These are phyloP conservation scores for Aristolochia fimbriata DNA, from an alignment of 164 flowering plant species.

Conservation along the genomic window DNA sequence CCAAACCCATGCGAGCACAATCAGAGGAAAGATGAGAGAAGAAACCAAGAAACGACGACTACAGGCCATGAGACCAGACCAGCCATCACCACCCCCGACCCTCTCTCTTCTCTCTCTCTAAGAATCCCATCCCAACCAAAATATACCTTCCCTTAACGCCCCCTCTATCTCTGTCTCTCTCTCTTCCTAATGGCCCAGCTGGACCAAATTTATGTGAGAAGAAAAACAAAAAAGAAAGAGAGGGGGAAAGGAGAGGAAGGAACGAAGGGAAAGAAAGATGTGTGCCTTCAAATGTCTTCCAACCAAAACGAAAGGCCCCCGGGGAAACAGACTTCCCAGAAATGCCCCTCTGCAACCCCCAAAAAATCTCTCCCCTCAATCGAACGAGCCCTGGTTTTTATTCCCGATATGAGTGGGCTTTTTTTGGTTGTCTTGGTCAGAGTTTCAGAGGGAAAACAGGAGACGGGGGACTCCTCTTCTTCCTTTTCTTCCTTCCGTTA, in stretches of 20 bases:
- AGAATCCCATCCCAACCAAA: constrained; percentile 3
- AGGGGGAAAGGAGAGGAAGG: constrained; percentile 4
- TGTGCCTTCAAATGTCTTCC: constrained; percentile 46
- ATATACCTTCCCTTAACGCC: neutral
- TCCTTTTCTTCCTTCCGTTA: neutral
- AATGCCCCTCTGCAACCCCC: constrained; percentile 80
- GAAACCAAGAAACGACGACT: constrained; percentile 8
- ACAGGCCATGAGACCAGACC: neutral
- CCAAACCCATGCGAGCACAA: constrained; percentile 1
- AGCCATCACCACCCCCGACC: neutral
- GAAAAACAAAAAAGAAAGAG: constrained; percentile 16
- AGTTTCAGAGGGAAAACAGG: constrained; percentile 50
- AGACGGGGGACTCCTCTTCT: constrained; percentile 12
- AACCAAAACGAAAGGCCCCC: constrained; percentile 10
- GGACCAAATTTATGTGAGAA: constrained; percentile 34
- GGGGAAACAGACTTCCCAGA: constrained; percentile 16
- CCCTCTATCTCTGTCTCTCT: constrained; percentile 2
- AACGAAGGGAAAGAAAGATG: constrained; percentile 13
- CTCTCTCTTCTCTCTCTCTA: constrained; percentile 9
- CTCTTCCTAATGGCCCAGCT: constrained; percentile 42
- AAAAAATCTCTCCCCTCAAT: constrained; percentile 23
- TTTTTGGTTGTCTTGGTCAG: constrained; percentile 46
- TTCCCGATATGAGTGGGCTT: constrained; percentile 58
- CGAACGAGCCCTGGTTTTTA: constrained; percentile 10
- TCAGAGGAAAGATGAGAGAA: constrained; percentile 6